phyloP scores from a whole-genome alignment of 139 green algal species.

The Desmodesmus armatus region DNA sequence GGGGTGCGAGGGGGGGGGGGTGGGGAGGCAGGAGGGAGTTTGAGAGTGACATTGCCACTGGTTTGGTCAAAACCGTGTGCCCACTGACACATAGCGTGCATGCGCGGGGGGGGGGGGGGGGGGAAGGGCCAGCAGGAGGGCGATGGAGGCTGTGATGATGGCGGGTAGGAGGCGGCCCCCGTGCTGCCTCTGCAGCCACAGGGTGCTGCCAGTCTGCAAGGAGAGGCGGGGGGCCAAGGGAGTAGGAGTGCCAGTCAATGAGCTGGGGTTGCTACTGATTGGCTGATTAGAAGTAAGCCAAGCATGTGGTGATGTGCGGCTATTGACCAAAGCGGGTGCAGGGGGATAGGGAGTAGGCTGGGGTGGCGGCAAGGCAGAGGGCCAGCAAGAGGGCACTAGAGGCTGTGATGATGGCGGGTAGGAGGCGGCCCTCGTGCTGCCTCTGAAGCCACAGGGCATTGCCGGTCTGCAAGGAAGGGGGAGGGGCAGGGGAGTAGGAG shows the following conservation, averaged over 20 bases:
- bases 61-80: too few species aligned
- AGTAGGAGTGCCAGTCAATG: too few species aligned
- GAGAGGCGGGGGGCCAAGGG: too few species aligned
- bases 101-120: background rate
- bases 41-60: too few species aligned
- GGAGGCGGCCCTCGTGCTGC: background rate
- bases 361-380: background rate
- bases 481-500: too few species aligned
- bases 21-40: too few species aligned
- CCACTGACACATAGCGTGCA: too few species aligned
- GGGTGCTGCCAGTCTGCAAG: background rate
- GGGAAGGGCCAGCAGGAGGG: background rate
- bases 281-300: too few species aligned
- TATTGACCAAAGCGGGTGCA: background rate
- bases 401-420: background rate
- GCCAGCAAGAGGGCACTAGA: background rate
- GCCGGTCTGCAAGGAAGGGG: background rate
- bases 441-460: background rate
- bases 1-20: too few species aligned
- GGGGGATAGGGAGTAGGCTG: slow-evolving; percentile 8
- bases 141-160: too few species aligned
- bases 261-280: too few species aligned
- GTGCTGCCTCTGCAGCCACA: background rate
- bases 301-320: too few species aligned
- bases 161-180: background rate